Evolutionary conservation across 2,329 filamentous ascomycete genomes (phyloP), one percentile per base, ranked within the genome.

Genomic region (Epichloe festucae): DNA sequence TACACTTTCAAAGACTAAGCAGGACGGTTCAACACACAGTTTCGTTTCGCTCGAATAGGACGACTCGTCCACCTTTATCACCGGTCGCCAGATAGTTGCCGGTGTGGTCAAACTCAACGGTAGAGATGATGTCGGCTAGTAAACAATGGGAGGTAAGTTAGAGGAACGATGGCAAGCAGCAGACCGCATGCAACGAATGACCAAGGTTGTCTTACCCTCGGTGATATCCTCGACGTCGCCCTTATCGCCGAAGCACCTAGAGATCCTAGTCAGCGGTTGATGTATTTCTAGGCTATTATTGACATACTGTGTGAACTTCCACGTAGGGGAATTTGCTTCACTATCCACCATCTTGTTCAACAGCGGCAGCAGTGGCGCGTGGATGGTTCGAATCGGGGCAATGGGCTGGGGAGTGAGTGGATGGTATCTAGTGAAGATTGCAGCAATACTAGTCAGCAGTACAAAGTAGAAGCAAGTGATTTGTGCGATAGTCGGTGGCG

Each of bases 221-320:
- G 90, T 96, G 69, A 96, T 96, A 70, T 96, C 90, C 72, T 97
- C 93, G 60, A 98, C 91, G 75, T 98, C 93, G 62, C 93, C 93
- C 75, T 98, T 98, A 75, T 98, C 93, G 71, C 93, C 93, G 73
- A 98, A 98, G 77, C 93, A 97, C 76, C 91, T 97, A 64, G 54
- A 53, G 42, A 57, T 52, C 31, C 52, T 45, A 31, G 56, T 63
- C 57, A 65, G 56, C 50, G 56, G 51, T 62, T 53, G 59, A 54
- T 48, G 17, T 10, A 11, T 27, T 17, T 10, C 6, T 17, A 19
- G 7, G 58, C 55, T 43, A 52, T 42, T 36, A 44, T 45, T 48
- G 52, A 78, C 89, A 72, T 87, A 95, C 90, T 97, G 91, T 72
- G 91, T 97, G 76, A 97, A 97, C 79, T 97, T 97, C 91, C 91